Evolutionary conservation across 78 protist species (phyloP), one percentile per base, ranked within the genome.

Genomic region (Mantamonas sphyraenae): DNA sequence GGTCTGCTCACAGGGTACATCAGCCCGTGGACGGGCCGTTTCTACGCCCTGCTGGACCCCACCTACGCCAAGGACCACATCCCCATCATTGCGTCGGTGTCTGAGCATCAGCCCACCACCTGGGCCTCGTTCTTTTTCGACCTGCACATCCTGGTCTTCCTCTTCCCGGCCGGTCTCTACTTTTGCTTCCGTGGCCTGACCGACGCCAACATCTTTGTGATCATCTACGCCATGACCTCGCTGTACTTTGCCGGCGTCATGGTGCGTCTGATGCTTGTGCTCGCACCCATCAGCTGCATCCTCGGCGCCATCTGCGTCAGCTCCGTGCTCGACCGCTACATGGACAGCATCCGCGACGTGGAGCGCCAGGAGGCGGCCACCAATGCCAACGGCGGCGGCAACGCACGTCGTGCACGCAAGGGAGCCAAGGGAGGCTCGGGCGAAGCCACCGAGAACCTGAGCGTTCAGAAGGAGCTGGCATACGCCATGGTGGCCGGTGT

Each of bases 71-170:
- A 87, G 74, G 80, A 75, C 33, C 83, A 92, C 79, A 93, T 93
- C 55, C 97, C 99, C 62, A 93, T 97, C 77, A 90, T 96, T 57
- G 98, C 96, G 39, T 95, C 98, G 0, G 98, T 97, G 40, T 85
- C 96, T 0, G 99, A 97, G 81, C 99, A 97, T 75, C 99, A 95
- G 81, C 94, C 97, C 50, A 90, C 95, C 26, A 68, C 95, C 24
- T 93, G 97, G 97, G 37, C 94, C 0, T 84, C 95, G 7, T 96
- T 87, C 84, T 95, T 91, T 83, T 89, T 92, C 56, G 98, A 97
- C 73, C 71, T 95, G 55, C 92, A 95, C 79, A 34, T 92, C 63
- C 77, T 90, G 33, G 85, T 77, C 40, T 40, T 91, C 75, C 38
- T 96, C 40, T 55, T 92, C 73, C 97, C 98, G 45, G 91, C 85